Base-by-base conservation (phyloP, 805 yeast genomes). In the Torulaspora franciscae region DNA sequence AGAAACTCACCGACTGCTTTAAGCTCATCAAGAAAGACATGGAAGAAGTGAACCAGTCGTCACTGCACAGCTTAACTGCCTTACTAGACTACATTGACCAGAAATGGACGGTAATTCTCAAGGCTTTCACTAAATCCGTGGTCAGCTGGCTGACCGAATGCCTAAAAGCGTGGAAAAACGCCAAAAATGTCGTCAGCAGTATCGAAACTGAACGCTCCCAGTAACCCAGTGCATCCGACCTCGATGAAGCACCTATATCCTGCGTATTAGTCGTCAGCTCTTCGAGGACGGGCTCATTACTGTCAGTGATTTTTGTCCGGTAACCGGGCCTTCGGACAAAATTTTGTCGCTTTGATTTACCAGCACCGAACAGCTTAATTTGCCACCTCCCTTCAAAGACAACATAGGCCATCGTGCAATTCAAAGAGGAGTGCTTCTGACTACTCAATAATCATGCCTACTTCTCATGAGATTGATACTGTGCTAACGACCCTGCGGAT, bases 401-500 rank as follows among this genome's bases (percentile, higher is more conserved):
- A 26, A 32, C 14, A 34, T 19, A 19, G 5, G 5, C 5, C 22
- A 19, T 19, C 22, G 3, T 4, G 5, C 22, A 19, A 4, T 19
- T 5, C 22, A 19, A 5, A 4, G 22, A 19, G 22, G 22, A 19
- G 22, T 37, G 32, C n/a, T 13, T 25, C 2, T 13, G 10, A 22
- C 15, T 30, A 15, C 19, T 2, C 23, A 30, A 19, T 19, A 19
- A 19, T 6, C 10, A 49, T 48, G 52, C 43, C 49, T 30, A 39
- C 47, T 19, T 24, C 42, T 23, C 55, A 59, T 49, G 63, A 60
- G 46, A 55, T 62, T 40, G 59, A 55, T 37, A 62, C 61, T 5
- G 47, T 61, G 7, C 42, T 62, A 32, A 55, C 59, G 19, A 74
- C 80, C 3, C 71, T 88, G 42, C 78, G 95, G 42, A 73, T 74